phyloP scores from a whole-genome alignment of 2,329 filamentous ascomycete genomes.

The Rhynchosporium agropyri region DNA sequence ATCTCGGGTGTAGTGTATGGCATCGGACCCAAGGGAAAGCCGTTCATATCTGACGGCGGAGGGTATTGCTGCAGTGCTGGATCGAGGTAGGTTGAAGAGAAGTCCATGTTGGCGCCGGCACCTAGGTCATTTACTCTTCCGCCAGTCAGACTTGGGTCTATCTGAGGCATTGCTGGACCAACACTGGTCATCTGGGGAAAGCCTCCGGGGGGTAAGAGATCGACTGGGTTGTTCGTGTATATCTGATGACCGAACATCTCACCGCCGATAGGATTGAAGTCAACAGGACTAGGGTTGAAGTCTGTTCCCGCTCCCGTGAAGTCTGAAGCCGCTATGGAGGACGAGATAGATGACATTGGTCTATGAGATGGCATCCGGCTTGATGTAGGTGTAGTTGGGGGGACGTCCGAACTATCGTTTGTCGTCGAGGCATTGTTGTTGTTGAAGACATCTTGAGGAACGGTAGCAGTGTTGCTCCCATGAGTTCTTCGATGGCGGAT shows the following conservation, averaged over 20 bases:
- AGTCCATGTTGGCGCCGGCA: conserved; percentile 6
- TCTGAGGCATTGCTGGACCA: conserved; percentile 2
- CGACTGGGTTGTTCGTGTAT: background rate
- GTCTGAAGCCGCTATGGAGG: conserved; percentile 2
- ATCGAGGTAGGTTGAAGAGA: conserved; percentile 10
- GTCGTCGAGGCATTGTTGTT: conserved; percentile 17
- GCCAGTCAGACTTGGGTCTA: conserved; percentile 15
- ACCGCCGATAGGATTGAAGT: conserved; percentile 4
- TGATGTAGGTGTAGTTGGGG: background rate
- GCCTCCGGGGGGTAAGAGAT: background rate
- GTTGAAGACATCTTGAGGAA: conserved; percentile 15
- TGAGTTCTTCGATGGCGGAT: conserved; percentile 18
- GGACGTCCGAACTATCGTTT: background rate
- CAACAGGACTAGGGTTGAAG: conserved; percentile 9
- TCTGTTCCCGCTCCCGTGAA: background rate
- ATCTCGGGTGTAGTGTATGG: conserved; percentile 9
- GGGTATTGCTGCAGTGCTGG: conserved; percentile 12
- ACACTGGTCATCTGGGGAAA: conserved; percentile 2
- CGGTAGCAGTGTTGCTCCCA: conserved; percentile 15
- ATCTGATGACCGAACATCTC: conserved; percentile 8
- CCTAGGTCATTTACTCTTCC: background rate
- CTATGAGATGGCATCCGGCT: conserved; percentile 1
- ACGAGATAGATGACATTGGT: background rate
- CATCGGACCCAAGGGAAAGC: conserved; percentile 2
- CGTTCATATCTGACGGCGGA: background rate